A percentile compares a stretch with the other conserved stretches of the same genome.
Conservation (phyloP, 2,329 filamentous ascomycete species). For the Aureobasidium sp. region DNA sequence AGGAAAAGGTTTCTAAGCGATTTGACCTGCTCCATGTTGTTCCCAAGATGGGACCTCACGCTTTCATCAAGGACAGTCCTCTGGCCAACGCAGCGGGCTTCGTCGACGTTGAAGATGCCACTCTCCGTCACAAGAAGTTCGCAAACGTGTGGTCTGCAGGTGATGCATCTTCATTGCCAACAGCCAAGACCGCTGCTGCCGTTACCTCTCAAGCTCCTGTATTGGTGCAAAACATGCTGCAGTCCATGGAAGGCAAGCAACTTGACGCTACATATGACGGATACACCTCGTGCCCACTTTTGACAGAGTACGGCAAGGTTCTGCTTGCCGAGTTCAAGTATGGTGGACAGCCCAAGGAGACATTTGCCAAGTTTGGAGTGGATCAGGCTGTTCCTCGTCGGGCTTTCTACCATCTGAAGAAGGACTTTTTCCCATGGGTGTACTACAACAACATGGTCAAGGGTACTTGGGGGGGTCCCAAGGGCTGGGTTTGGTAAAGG, state of each 20-base stretch:
- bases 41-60: conserved; percentile 34
- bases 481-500: conserved; percentile 38
- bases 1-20: conserved; percentile 26
- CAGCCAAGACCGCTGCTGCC: conserved; percentile 35
- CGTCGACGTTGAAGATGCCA: conserved; percentile 32
- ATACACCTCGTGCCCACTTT: conserved; percentile 35
- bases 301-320: conserved; percentile 52
- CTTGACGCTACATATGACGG: conserved; percentile 29
- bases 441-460: conserved; percentile 55
- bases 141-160: conserved; percentile 34
- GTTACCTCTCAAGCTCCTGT: conserved; percentile 34
- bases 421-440: conserved; percentile 62
- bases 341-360: conserved; percentile 56
- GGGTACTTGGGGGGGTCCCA: conserved; percentile 56
- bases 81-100: conserved; percentile 33
- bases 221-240: conserved; percentile 31
- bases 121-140: conserved; percentile 33
- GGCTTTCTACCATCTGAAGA: conserved; percentile 57
- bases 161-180: conserved; percentile 33
- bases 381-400: conserved; percentile 52
- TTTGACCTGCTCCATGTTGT: conserved; percentile 35
- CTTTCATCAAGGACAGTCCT: conserved; percentile 31
- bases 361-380: conserved; percentile 51
- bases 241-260: conserved; percentile 25
- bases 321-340: conserved; percentile 61